phyloP scores from a whole-genome alignment of 345 rosid species.

The Moringa oleifera region DNA sequence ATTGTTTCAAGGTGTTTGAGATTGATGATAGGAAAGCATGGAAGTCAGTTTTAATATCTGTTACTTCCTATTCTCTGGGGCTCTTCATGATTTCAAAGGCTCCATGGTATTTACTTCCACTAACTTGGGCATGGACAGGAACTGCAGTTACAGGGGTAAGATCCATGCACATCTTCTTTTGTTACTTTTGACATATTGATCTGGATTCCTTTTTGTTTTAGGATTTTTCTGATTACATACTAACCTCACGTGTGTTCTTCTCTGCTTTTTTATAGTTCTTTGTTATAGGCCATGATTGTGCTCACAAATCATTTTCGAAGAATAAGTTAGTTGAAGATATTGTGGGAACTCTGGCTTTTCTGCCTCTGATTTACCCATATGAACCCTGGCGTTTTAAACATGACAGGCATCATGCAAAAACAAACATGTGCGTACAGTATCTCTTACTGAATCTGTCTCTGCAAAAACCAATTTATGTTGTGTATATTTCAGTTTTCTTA shows the following conservation, averaged over 20 bases:
- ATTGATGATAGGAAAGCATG: slow-evolving; percentile 81
- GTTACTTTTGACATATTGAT: neutral
- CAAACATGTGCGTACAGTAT: slow-evolving; percentile 62
- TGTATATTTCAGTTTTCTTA: neutral
- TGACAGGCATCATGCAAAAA: slow-evolving; percentile 90
- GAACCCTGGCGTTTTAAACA: slow-evolving; percentile 99
- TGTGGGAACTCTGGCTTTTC: slow-evolving; percentile 86
- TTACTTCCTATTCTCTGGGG: slow-evolving; percentile 74
- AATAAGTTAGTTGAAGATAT: slow-evolving; percentile 89
- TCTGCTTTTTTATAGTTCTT: slow-evolving; percentile 58
- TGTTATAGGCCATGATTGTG: slow-evolving; percentile 99
- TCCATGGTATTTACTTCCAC: slow-evolving; percentile 91
- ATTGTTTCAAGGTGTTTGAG: slow-evolving; percentile 68
- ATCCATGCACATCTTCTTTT: slow-evolving; percentile 5
- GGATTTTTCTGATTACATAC: neutral
- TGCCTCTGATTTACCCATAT: slow-evolving; percentile 87
- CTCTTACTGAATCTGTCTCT: neutral
- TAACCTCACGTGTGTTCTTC: neutral
- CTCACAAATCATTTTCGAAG: slow-evolving; percentile 89
- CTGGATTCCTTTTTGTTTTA: neutral
- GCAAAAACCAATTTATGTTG: too few relatives aligned
- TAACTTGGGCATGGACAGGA: slow-evolving; percentile 99
- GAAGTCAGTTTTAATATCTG: slow-evolving; percentile 76
- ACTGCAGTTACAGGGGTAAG: slow-evolving; percentile 88
- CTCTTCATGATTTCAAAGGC: slow-evolving; percentile 77